Percentiles rank a stretch among this genome's conserved stretches.
These are phyloP conservation scores for Nadsonia starkeyi-henricii DNA, from an alignment of 1,139 yeast species.

Conservation along the genomic window DNA sequence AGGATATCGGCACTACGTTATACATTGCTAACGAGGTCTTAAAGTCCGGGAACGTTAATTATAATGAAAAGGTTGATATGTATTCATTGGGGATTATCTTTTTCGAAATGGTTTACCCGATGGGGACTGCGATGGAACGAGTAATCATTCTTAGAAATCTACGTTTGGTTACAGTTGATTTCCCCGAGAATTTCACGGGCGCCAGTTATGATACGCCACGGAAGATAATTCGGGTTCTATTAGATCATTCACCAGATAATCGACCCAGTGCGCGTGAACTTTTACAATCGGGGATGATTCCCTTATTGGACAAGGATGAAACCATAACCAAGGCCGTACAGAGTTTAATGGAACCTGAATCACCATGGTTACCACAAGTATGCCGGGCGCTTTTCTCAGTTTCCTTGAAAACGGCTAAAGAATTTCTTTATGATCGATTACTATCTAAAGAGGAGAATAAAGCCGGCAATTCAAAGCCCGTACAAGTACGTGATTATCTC, in stretches of 20 bases:
- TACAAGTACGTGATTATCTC: constrained; percentile 19
- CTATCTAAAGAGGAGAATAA: constrained; percentile 6
- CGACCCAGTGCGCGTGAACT: constrained; percentile 72
- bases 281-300: constrained; percentile 67
- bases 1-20: constrained; percentile 84
- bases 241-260: constrained; percentile 63
- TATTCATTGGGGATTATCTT: constrained; percentile 88
- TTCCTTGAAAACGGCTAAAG: constrained; percentile 71
- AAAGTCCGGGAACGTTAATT: constrained; percentile 24
- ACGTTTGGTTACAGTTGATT: constrained; percentile 42
- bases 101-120: constrained; percentile 81
- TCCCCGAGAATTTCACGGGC: constrained; percentile 51
- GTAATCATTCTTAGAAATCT: constrained; percentile 52
- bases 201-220: constrained; percentile 42
- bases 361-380: constrained; percentile 91
- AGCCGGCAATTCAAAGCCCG: constrained; percentile 5
- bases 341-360: constrained; percentile 63
- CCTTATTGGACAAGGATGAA: constrained; percentile 82
- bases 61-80: constrained; percentile 89
- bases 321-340: constrained; percentile 76
- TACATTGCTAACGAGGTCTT: constrained; percentile 88
- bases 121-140: constrained; percentile 87
- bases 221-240: constrained; percentile 45
- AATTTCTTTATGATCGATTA: constrained; percentile 57
- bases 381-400: constrained; percentile 73